Percentiles rank a stretch among this genome's conserved stretches.
Evolutionary conservation across 306 rosid species (phyloP).

Genomic region (Ormosia emarginata): DNA sequence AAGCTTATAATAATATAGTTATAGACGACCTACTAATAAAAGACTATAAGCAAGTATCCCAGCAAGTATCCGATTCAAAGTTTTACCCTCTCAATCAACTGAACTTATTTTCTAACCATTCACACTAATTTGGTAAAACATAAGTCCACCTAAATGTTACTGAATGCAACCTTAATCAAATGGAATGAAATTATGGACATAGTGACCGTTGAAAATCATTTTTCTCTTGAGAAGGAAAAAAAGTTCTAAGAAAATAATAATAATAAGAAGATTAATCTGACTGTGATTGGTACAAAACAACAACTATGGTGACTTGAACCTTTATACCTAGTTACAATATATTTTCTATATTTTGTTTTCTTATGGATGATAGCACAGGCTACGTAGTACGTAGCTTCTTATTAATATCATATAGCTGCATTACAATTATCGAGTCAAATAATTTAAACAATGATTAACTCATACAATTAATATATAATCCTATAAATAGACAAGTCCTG

Average conservation of each 20-base stretch:
- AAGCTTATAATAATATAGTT: too few relatives aligned
- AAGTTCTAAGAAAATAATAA: not conserved
- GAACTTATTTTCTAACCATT: too few relatives aligned
- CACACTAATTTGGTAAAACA: not conserved
- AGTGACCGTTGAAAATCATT: not conserved
- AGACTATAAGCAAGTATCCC: too few relatives aligned
- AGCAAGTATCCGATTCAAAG: too few relatives aligned
- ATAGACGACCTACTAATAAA: too few relatives aligned
- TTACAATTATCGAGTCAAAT: not conserved
- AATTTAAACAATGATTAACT: conserved; percentile 4
- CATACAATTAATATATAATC: not conserved
- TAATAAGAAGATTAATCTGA: not conserved
- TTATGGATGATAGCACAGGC: not conserved
- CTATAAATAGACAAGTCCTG: not conserved
- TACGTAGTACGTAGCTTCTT: not conserved
- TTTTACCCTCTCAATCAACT: too few relatives aligned
- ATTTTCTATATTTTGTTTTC: not conserved
- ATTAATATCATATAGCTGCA: not conserved
- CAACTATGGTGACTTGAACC: not conserved
- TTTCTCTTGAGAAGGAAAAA: not conserved
- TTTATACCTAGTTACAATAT: not conserved
- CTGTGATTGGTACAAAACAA: not conserved
- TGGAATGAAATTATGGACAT: not conserved
- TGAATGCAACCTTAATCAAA: not conserved
- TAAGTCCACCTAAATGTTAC: not conserved